Percentiles rank a stretch among this genome's conserved stretches.
Conservation (phyloP, 2,329 filamentous ascomycete genomes). For the Neodidymelliopsis sp. region DNA sequence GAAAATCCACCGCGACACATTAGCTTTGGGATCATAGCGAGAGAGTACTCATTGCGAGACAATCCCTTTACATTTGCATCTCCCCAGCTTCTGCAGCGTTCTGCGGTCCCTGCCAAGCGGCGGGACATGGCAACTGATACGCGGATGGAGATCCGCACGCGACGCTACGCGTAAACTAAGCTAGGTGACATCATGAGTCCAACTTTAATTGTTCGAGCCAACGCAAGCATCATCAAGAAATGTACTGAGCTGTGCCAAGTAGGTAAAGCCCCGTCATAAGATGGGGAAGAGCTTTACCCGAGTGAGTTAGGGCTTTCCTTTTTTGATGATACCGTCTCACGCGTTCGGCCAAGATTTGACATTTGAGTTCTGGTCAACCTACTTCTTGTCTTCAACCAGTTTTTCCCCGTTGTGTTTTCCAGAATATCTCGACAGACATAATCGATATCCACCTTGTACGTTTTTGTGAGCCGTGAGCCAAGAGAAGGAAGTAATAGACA, state of each 20-base stretch:
- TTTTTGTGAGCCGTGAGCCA: neutral
- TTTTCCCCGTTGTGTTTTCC: neutral
- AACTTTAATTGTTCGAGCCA: conserved; percentile 5
- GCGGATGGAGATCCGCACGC: conserved; percentile 3
- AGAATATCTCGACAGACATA: too few species aligned
- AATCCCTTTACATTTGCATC: too few species aligned
- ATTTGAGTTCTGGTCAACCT: conserved; percentile 1
- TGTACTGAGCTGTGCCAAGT: neutral
- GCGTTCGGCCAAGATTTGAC: conserved; percentile 5
- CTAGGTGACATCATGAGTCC: conserved; percentile 12
- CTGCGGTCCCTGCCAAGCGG: conserved; percentile 11
- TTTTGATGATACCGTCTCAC: conserved; percentile 13
- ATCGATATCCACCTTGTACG: too few species aligned
- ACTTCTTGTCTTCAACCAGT: conserved; percentile 1
- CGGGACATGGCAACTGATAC: conserved; percentile 3
- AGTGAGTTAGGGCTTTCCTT: conserved; percentile 1
- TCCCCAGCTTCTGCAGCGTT: neutral
- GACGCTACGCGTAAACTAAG: conserved; percentile 6
- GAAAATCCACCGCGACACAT: neutral
- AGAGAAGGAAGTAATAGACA: neutral
- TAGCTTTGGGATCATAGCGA: neutral
- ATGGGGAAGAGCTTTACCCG: conserved; percentile 1
- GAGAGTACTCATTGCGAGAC: neutral
- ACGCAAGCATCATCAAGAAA: conserved; percentile 12
- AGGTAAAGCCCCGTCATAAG: conserved; percentile 9